Base-by-base conservation (phyloP, 768 basidiomycete genomes). In the Kwoniella europaea region DNA sequence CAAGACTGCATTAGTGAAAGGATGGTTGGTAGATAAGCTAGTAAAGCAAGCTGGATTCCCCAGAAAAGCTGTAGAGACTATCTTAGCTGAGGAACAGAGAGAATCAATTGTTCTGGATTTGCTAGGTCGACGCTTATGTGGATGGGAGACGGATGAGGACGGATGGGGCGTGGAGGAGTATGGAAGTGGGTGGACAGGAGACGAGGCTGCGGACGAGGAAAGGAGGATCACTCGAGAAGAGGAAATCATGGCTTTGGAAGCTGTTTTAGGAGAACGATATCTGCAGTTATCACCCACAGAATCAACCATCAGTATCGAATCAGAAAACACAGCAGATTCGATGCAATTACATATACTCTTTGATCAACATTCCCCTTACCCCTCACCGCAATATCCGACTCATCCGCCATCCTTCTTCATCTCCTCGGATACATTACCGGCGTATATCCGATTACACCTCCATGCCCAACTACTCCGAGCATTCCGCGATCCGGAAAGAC, bases 21-120 rank as follows among this genome's bases (percentile, higher is more conserved):
- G 92, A 24, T 95, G 93, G 93, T 83, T 90, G 2, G 88, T 90
- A 76, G 91, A 94, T 58, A 89, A 91, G 77, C 89, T 91, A 2
- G 86, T 90, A 67, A 94, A 93, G 79, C 89, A 91, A 82, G 92
- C 90, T 62, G 93, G 93, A 22, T 94, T 90, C 86, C 93, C 93
- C 27, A 81, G 86, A 2, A 88, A 90, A 73, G 84, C 87, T 13
- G 92, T 95, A 58, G 88, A 88, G 75, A 87, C 88, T 42, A 87
- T 87, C 67, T 80, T 86, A 7, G 58, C 81, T 18, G 84, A 87
- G 2, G 76, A 44, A 75, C 87, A 29, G 74, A 85, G 12, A 82
- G 87, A 73, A 84, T 88, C 81, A 87, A 88, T 71, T 4, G 82
- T 74, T 0, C 27, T 84, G 86, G 87, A 88, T 61, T 71, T 85